Evolutionary conservation across 1,284 basidiomycete genomes (phyloP).

Genomic region (Tylopilus sp.): DNA sequence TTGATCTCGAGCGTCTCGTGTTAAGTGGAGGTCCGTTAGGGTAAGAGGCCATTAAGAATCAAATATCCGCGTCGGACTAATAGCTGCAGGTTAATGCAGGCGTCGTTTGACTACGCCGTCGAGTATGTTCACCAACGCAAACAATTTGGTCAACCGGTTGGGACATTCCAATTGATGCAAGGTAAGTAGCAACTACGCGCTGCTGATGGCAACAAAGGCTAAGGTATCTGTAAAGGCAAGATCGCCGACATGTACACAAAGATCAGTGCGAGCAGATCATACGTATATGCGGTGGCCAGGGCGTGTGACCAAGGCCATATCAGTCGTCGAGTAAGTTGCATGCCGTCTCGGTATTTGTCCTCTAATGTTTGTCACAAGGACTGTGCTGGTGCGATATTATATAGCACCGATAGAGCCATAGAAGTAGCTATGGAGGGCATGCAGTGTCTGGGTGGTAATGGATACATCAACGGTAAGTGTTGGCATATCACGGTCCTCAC

Average conservation of each 20-base stretch:
- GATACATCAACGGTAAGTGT: constrained; percentile 81
- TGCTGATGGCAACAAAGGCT: neutral
- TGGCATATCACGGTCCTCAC: neutral
- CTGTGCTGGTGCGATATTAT: constrained; percentile 89
- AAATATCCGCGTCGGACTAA: constrained; percentile 4
- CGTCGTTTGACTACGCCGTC: constrained; percentile 86
- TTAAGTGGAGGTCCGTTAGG: constrained; percentile 81
- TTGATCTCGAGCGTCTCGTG: constrained; percentile 91
- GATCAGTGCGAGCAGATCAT: constrained; percentile 83
- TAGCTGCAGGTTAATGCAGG: constrained; percentile 81
- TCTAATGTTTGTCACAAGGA: constrained; percentile 52
- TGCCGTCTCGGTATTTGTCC: constrained; percentile 11
- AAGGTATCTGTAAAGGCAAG: constrained; percentile 50
- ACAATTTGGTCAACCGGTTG: constrained; percentile 86
- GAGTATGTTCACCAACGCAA: constrained; percentile 90
- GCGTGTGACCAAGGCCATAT: constrained; percentile 84
- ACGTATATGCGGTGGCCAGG: constrained; percentile 90
- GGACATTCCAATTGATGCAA: constrained; percentile 96
- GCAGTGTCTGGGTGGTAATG: constrained; percentile 91
- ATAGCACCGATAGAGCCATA: constrained; percentile 86
- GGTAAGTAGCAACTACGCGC: constrained; percentile 45
- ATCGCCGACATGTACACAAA: constrained; percentile 96
- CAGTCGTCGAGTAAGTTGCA: constrained; percentile 67
- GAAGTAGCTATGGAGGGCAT: constrained; percentile 90
- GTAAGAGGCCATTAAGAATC: constrained; percentile 21